phyloP scores from a whole-genome alignment of 1,284 basidiomycete genomes.

The Ceratobasidium sp. region DNA sequence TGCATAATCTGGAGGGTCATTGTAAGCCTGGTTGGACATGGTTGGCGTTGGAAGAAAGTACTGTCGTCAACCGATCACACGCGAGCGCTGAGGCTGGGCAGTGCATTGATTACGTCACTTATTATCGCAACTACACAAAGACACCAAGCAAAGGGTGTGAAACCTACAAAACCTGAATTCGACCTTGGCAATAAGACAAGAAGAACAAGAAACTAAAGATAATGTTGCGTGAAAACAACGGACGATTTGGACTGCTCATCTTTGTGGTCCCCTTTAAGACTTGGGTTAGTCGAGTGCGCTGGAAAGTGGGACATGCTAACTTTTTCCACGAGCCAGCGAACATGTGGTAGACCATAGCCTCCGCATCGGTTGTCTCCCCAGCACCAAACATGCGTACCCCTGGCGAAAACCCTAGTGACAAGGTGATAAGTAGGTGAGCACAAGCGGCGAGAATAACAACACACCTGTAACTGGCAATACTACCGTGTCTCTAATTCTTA shows the following conservation, averaged over 20 bases:
- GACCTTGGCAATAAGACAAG: background rate
- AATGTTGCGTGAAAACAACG: background rate
- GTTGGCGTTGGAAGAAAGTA: conserved; percentile 9
- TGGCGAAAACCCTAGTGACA: conserved; percentile 49
- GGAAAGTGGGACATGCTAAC: background rate
- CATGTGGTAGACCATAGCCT: conserved; percentile 50
- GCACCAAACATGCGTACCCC: conserved; percentile 50
- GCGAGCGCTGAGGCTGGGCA: conserved; percentile 15
- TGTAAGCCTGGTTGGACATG: conserved; percentile 40
- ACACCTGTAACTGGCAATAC: conserved; percentile 56
- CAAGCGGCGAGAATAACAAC: conserved; percentile 6
- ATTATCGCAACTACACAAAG: background rate
- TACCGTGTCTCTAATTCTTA: conserved; percentile 58
- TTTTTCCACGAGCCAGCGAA: conserved; percentile 48
- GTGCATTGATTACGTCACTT: conserved; percentile 17
- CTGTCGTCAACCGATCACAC: conserved; percentile 19
- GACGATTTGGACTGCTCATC: background rate
- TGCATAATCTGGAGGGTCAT: conserved; percentile 27
- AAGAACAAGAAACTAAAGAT: background rate
- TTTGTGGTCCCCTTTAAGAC: background rate
- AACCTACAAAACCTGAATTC: background rate
- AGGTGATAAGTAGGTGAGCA: background rate
- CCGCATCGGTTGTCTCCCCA: conserved; percentile 31
- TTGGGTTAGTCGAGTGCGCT: background rate
- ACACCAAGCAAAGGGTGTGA: background rate